These are phyloP conservation scores for Pichia sp. DNA, from an alignment of 1,139 yeast species.

Conservation along the genomic window DNA sequence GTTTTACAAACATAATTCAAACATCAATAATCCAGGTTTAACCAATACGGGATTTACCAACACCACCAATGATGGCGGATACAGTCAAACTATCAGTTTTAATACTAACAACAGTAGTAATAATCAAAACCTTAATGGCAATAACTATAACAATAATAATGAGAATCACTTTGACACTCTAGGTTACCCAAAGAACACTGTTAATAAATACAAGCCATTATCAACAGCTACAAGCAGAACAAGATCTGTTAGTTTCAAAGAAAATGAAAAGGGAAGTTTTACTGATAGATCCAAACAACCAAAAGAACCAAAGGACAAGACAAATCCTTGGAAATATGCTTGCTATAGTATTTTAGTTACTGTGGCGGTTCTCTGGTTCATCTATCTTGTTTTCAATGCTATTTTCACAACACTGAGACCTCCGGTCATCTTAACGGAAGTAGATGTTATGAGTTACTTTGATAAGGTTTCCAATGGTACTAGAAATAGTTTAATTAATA, in stretches of 20 bases:
- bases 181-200: too few relatives aligned
- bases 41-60: too few relatives aligned
- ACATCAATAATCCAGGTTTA: too few relatives aligned
- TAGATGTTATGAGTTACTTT: conserved; percentile 11
- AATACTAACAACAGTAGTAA: too few relatives aligned
- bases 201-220: too few relatives aligned
- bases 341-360: conserved; percentile 14
- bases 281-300: neutral
- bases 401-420: conserved; percentile 1
- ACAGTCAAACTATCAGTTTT: too few relatives aligned
- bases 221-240: neutral
- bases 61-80: too few relatives aligned
- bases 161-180: neutral
- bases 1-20: too few relatives aligned
- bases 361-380: conserved; percentile 2
- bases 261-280: too few relatives aligned
- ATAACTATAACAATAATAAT: neutral
- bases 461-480: conserved; percentile 5
- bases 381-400: conserved; percentile 8
- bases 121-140: too few relatives aligned
- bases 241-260: conserved; percentile 13
- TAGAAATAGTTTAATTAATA: neutral
- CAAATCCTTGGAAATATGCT: conserved; percentile 16
- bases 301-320: neutral
- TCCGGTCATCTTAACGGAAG: conserved; percentile 4